These are phyloP conservation scores for Globisporangium orthogonon DNA, from an alignment of 352 stramenopile genomes.

Conservation along the genomic window DNA sequence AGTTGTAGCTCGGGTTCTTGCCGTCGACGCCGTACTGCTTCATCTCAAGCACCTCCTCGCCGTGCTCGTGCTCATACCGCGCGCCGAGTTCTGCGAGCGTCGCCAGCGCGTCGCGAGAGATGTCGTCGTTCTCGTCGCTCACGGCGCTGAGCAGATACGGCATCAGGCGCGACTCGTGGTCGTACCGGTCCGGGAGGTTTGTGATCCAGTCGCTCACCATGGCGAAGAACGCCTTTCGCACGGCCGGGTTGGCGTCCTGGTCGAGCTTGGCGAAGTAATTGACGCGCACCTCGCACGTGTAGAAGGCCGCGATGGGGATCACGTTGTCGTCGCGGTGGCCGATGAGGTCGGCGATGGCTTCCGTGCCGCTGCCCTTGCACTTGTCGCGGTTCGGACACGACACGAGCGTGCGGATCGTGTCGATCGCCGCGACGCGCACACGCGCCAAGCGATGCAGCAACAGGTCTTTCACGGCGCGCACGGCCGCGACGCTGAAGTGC, in stretches of 20 bases:
- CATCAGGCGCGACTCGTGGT: conserved; percentile 91
- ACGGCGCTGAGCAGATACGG: conserved; percentile 92
- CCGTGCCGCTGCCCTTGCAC: conserved; percentile 90
- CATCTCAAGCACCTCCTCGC: conserved; percentile 88
- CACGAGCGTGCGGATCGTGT: conserved; percentile 79
- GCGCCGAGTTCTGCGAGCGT: conserved; percentile 65
- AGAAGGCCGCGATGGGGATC: conserved; percentile 92
- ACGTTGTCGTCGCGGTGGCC: conserved; percentile 95
- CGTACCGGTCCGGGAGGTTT: conserved; percentile 90
- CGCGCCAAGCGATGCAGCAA: conserved; percentile 88
- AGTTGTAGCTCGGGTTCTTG: conserved; percentile 82
- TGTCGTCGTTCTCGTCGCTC: conserved; percentile 52
- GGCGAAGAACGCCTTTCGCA: conserved; percentile 80
- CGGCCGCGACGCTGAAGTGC: conserved; percentile 89
- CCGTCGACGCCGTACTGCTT: conserved; percentile 94
- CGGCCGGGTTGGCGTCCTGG: conserved; percentile 74
- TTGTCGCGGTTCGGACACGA: conserved; percentile 87
- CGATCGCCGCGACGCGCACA: conserved; percentile 83
- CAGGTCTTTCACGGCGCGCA: conserved; percentile 71
- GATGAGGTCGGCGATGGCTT: conserved; percentile 92
- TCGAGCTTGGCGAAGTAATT: conserved; percentile 93
- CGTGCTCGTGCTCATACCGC: conserved; percentile 61
- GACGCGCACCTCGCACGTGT: conserved; percentile 82
- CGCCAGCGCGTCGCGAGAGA: conserved; percentile 49
- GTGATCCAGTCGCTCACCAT: conserved; percentile 89